Evolutionary conservation across 140 eudicot genomes (phyloP).

Genomic region (Senecio squalidus): DNA sequence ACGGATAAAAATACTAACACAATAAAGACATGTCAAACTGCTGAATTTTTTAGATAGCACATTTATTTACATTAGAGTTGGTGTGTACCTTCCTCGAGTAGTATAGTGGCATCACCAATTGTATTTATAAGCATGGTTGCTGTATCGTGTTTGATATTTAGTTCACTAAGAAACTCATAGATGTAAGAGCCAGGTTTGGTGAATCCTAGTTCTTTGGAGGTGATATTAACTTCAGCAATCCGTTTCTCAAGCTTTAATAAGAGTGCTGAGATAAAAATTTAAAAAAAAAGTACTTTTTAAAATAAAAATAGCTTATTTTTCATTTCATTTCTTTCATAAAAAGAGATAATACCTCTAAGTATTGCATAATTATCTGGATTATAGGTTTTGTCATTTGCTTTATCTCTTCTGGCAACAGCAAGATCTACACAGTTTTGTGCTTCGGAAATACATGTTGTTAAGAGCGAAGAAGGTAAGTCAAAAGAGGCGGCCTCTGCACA

Average conservation of each 20-base stretch:
- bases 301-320: not conserved
- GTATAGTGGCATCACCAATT: conserved; percentile 69
- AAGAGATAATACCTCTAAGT: conserved; percentile 61
- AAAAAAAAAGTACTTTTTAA: not conserved
- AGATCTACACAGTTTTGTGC: conserved; percentile 85
- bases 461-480: conserved; percentile 70
- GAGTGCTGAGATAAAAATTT: conserved; percentile 84
- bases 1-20: not conserved
- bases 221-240: conserved; percentile 75
- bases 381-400: conserved; percentile 59
- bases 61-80: not conserved
- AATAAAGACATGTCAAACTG: too few species aligned
- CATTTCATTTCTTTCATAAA: conserved; percentile 3
- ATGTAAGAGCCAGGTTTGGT: conserved; percentile 91
- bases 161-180: conserved; percentile 78
- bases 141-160: conserved; percentile 60
- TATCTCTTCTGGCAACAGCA: conserved; percentile 64
- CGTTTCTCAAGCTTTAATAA: conserved; percentile 84
- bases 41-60: too few species aligned
- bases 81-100: conserved; percentile 83
- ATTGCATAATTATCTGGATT: conserved; percentile 93
- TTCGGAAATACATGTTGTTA: conserved; percentile 92
- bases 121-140: conserved; percentile 61
- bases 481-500: conserved; percentile 99
- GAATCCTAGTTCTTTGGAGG: conserved; percentile 83